phyloP scores from a whole-genome alignment of 106 monocot species.

The Alisma plantagoaquatica region DNA sequence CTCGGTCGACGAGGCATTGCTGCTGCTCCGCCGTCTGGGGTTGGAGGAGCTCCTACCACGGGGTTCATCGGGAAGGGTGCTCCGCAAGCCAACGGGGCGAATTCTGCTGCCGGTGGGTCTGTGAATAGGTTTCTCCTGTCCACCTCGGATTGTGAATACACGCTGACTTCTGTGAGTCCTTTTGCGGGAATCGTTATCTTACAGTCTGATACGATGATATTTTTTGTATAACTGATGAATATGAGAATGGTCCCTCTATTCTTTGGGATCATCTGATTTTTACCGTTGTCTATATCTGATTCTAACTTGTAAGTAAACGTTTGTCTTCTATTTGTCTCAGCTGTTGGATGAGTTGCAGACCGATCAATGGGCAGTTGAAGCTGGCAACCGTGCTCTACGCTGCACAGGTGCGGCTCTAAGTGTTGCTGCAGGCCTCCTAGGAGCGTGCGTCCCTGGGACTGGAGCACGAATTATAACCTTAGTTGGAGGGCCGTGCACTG shows the following conservation, averaged over 20 bases:
- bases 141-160: conserved; percentile 84
- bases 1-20: conserved; percentile 22
- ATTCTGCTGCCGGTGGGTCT: conserved; percentile 13
- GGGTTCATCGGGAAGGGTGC: too few relatives aligned
- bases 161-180: conserved; percentile 61
- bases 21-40: conserved; percentile 8
- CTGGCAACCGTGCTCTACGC: conserved; percentile 57
- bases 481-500: conserved; percentile 92
- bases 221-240: too few relatives aligned
- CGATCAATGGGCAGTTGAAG: conserved; percentile 93
- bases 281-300: too few relatives aligned
- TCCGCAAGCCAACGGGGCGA: conserved; percentile 20
- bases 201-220: too few relatives aligned
- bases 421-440: conserved; percentile 85
- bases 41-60: conserved; percentile 13
- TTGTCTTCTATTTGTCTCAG: too few relatives aligned
- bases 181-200: too few relatives aligned
- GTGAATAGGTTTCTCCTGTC: conserved; percentile 80
- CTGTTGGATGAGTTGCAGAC: conserved; percentile 87
- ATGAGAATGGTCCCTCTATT: too few relatives aligned
- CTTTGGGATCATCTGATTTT: too few relatives aligned
- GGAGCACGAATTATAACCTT: conserved; percentile 92
- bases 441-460: conserved; percentile 88
- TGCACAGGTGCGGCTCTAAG: conserved; percentile 94
- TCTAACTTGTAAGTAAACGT: too few relatives aligned